These are phyloP conservation scores for Neofusicoccum sp. DNA, from an alignment of 2,329 filamentous ascomycete species.

Conservation along the genomic window DNA sequence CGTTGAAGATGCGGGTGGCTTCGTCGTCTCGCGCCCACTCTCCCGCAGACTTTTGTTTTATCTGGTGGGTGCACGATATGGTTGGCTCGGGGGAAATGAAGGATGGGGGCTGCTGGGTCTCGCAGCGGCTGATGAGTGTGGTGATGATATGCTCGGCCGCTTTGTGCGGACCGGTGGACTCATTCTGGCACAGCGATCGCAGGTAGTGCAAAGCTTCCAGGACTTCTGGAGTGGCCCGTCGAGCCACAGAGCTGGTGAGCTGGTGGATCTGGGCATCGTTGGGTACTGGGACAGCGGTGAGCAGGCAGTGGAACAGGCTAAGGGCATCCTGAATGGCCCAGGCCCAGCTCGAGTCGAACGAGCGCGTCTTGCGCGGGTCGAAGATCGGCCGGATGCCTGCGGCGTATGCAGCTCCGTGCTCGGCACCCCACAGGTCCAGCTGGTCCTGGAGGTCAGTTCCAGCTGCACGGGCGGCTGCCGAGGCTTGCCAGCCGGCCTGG, in stretches of 20 bases:
- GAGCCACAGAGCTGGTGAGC: neutral
- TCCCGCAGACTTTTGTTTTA: neutral
- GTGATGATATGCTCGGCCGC: neutral
- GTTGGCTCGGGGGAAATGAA: neutral
- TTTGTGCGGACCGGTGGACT: neutral
- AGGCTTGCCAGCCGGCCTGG: constrained; percentile 17
- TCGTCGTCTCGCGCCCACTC: neutral
- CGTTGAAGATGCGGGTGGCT: neutral
- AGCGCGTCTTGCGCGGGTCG: constrained; percentile 21
- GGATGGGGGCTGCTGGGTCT: neutral
- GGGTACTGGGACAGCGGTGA: constrained; percentile 3
- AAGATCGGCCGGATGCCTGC: constrained; percentile 24
- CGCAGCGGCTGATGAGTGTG: neutral
- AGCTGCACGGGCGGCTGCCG: constrained; percentile 19
- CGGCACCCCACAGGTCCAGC: constrained; percentile 23
- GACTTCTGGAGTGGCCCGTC: neutral
- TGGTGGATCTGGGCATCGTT: neutral
- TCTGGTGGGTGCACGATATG: neutral
- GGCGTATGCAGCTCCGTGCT: constrained; percentile 23
- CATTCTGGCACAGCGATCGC: neutral
- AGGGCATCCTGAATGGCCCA: constrained; percentile 25
- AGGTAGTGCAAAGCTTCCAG: neutral
- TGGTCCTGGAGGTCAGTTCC: constrained; percentile 21
- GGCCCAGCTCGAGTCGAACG: constrained; percentile 25
- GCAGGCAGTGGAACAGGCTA: constrained; percentile 21